Evolutionary conservation across 495 filamentous ascomycete species (phyloP), one percentile per base, ranked within the genome.

Genomic region (Staphylotrichum tortipilum): DNA sequence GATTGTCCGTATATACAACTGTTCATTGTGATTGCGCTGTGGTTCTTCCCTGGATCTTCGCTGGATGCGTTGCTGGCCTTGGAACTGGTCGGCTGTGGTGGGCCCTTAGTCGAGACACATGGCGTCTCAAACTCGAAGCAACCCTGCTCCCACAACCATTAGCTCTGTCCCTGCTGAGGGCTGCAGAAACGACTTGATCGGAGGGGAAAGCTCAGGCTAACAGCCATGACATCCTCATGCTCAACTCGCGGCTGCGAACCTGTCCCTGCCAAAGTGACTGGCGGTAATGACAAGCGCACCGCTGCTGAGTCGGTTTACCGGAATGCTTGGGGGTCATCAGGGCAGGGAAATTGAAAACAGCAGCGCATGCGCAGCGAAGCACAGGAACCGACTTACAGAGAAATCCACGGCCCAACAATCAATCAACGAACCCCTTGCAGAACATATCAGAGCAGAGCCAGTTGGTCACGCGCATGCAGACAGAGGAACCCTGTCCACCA

Each of bases 261-360:
- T 24, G 40, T 35, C 9, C 17, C 26, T 30, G 19, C 18, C 17
- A 14, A 4, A 45, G 31, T 28, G 31, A 22, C 10, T 21, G 36
- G 46, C n/a, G n/a, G n/a, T n/a, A n/a, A n/a, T n/a, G n/a, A 33
- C 36, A 31, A 39, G 45, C 45, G 37, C 34, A 37, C 42, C 59
- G 55, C 57, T 66, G 64, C 39, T 66, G 57, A 65, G 60, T 66
- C 44, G 56, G 64, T 52, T 65, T 66, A 66, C 64, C 64, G 58
- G 64, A 65, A 59, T 49, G 52, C 54, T 55, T 50, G 43, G 17
- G 45, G 37, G 45, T 64, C 57, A 66, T 66, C 64, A 66, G 28
- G 22, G 51, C 55, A 50, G 50, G 41, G n/a, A n/a, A n/a, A n/a
- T n/a, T n/a, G n/a, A n/a, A n/a, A n/a, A n/a, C n/a, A n/a, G n/a